These are phyloP conservation scores for Penstemon newberryi DNA, from an alignment of 257 asterid genomes.

Conservation along the genomic window DNA sequence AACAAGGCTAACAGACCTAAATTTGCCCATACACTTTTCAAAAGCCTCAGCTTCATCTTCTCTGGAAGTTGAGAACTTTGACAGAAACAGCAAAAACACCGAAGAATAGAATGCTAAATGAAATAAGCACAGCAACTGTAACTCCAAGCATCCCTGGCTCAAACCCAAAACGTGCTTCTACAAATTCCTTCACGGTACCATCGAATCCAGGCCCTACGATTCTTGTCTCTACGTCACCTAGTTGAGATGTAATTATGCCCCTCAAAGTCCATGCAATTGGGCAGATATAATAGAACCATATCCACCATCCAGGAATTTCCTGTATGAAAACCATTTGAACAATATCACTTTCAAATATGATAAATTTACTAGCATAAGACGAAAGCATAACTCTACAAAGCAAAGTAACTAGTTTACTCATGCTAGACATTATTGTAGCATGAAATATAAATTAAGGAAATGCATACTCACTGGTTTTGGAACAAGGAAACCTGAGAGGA, in stretches of 20 bases:
- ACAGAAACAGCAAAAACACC: constrained; percentile 59
- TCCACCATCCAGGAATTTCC: constrained; percentile 88
- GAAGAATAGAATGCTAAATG: constrained; percentile 55
- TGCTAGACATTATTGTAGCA: not conserved
- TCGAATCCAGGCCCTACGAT: constrained; percentile 54
- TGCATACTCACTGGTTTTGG: constrained; percentile 44
- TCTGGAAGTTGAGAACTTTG: constrained; percentile 72
- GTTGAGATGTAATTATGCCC: constrained; percentile 78
- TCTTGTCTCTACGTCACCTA: constrained; percentile 66
- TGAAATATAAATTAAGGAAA: not conserved
- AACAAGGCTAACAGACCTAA: too few species aligned
- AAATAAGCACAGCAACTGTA: constrained; percentile 47
- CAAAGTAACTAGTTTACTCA: not conserved
- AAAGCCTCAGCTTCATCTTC: constrained; percentile 37
- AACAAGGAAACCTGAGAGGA: constrained; percentile 56
- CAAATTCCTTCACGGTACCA: constrained; percentile 68
- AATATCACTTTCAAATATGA: not conserved
- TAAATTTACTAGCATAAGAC: not conserved
- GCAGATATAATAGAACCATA: constrained; percentile 86
- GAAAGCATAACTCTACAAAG: not conserved
- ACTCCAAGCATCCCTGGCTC: constrained; percentile 57
- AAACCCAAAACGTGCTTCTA: constrained; percentile 51
- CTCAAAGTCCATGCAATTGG: constrained; percentile 80
- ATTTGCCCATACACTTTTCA: not conserved
- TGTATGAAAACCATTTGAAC: constrained; percentile 19